Base-by-base conservation (phyloP, 768 basidiomycete genomes). In the Collybia nuda region DNA sequence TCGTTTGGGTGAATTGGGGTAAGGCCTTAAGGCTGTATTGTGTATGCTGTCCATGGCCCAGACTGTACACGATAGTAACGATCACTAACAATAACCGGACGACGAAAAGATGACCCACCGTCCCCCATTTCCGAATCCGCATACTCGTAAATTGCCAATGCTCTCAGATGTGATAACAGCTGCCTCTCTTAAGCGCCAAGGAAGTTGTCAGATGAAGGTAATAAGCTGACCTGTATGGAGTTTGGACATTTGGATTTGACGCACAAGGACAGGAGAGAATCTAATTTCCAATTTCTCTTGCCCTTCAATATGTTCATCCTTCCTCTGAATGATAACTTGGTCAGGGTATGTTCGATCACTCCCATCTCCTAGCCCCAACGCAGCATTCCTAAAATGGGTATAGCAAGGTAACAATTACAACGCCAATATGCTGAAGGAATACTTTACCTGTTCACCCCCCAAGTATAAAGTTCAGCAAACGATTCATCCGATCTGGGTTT, bases 121-220 rank as follows among this genome's bases (percentile, higher is more conserved):
- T 48, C 93, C 93, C 9, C 88, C 88, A 44, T 84, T 86, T 1
- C 92, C 93, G 60, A 94, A 95, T 2, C 97, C 95, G 59, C 94
- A 98, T 5, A 93, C 61, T 22, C 86, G 84, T 12, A 98, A 60
- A 58, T 96, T 97, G 12, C 82, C 80, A 32, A 77, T 72, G 7
- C 58, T 53, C 65, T 97, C 93, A 14, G 83, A 77, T 0, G 93
- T 97, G 6, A 97, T 73, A 5, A 90, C 66, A 21, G 64, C 77
- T 73, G 50, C 24, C 14, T 21, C 11, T n/a, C 49, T 50, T 36
- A 26, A 24, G 21, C 12, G 15, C 32, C 29, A 9, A 14, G 17
- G 15, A 45, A 18, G 22, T n/a, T 11, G 24, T 42, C n/a, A n/a
- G n/a, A 17, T 19, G 12, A 22, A 43, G 38, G 49, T 23, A 43